Base-by-base conservation (phyloP, 139 green algal genomes). In the Auxenochlorella protothecoides region DNA sequence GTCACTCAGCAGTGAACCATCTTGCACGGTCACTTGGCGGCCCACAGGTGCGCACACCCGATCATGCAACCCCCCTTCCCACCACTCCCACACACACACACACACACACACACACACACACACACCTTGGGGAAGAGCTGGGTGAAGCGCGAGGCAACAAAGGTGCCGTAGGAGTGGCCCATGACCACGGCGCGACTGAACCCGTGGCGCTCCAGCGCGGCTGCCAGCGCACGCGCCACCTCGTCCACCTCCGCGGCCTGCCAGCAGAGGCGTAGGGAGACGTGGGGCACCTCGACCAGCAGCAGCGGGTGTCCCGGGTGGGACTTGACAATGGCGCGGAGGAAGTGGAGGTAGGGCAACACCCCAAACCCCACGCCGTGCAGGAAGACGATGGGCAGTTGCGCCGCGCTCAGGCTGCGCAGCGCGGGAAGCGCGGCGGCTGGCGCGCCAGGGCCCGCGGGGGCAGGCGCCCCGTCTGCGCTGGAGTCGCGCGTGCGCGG, bases 311-410 rank as follows among this genome's bases (percentile, higher is more conserved):
- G 7, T 59, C 13, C 57, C 7, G 54, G 44, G 64, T 63, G 77
- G 7, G 74, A 68, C 11, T 68, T 63, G 16, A 82, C 74, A 4
- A 87, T 54, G 9, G 71, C 67, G 6, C 68, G 53, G 9, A 84
- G 64, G 2, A 84, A 72, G 59, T 70, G 63, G 61, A 86, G 65
- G 65, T 88, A 88, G 0, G 83, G 83, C 51, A 81, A 68, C 63
- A 82, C 44, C 9, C 80, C 83, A 53, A 84, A 68, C 27, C 83
- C 83, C 2, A 87, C 83, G 27, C 83, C 83, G 66, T 87, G 83
- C 63, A 87, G 14, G 62, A 87, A 87, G 11, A 87, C 72, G 3
- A 87, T 62, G 52, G 83, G 83, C 59, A 77, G 57, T 11, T 9
- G 57, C 57, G 57, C 9, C 57, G 57, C 65, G 14, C 53, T 55